These are phyloP conservation scores for Aureobasidium musti DNA, from an alignment of 2,329 filamentous ascomycete species.

Conservation along the genomic window DNA sequence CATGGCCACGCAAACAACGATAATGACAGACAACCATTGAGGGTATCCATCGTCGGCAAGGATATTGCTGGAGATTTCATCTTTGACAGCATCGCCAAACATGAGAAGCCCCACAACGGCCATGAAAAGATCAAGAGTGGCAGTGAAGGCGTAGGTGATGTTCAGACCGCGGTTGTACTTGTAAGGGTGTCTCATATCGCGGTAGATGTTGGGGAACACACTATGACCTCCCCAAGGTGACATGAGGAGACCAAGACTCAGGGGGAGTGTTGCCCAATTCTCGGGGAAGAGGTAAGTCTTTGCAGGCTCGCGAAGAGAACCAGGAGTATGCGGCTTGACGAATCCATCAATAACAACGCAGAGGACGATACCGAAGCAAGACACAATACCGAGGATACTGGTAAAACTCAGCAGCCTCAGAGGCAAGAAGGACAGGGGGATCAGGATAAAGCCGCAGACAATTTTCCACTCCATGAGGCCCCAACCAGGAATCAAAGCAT, in stretches of 20 bases:
- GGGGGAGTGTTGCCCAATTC: slow-evolving; percentile 82
- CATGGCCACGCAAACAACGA: slow-evolving; percentile 84
- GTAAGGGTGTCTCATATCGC: slow-evolving; percentile 77
- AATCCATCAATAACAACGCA: slow-evolving; percentile 86
- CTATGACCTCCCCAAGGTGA: slow-evolving; percentile 72
- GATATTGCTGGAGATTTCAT: slow-evolving; percentile 90
- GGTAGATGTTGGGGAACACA: slow-evolving; percentile 83
- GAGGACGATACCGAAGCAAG: slow-evolving; percentile 81
- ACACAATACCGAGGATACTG: slow-evolving; percentile 89
- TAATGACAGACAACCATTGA: slow-evolving; percentile 68
- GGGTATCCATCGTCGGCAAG: slow-evolving; percentile 75
- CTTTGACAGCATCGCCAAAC: slow-evolving; percentile 87
- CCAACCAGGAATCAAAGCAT: slow-evolving; percentile 72
- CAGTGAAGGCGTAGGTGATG: slow-evolving; percentile 81
- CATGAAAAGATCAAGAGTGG: slow-evolving; percentile 76
- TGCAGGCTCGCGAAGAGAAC: slow-evolving; percentile 80
- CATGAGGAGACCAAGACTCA: slow-evolving; percentile 89
- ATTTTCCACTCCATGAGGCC: slow-evolving; percentile 78
- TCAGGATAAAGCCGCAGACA: slow-evolving; percentile 73
- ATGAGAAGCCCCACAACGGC: slow-evolving; percentile 85
- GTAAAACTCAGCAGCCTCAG: slow-evolving; percentile 83
- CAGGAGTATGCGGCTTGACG: slow-evolving; percentile 74
- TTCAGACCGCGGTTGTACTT: slow-evolving; percentile 76
- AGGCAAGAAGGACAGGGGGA: slow-evolving; percentile 83
- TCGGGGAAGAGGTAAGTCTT: slow-evolving; percentile 77